Percentiles rank a stretch among this genome's conserved stretches.
phyloP scores from a whole-genome alignment of 805 yeast genomes.

The Tetrapisispora namnaoensis region DNA sequence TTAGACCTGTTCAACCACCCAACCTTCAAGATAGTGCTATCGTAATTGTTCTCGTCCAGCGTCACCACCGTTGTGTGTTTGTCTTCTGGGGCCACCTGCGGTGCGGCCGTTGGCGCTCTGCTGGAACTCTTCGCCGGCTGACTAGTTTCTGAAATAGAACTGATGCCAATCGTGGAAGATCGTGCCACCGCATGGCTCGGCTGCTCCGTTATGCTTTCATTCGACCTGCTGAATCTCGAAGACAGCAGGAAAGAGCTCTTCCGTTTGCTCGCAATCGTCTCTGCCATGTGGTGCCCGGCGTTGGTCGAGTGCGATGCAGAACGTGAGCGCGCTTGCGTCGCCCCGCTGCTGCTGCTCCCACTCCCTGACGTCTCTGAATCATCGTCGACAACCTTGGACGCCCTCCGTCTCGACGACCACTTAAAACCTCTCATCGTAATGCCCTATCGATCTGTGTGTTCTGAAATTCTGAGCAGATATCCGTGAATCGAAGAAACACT shows the following conservation, averaged over 20 bases:
- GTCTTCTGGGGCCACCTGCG: neutral
- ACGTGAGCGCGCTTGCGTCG: neutral
- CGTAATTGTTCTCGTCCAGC: constrained; percentile 29
- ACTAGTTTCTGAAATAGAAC: neutral
- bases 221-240: neutral
- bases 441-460: neutral
- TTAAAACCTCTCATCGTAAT: constrained; percentile 3
- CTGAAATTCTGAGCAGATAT: neutral
- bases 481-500: no score
- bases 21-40: constrained; percentile 34
- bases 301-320: neutral
- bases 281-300: neutral
- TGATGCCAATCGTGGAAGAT: neutral
- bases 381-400: neutral
- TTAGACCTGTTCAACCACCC: constrained; percentile 53
- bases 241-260: constrained; percentile 2
- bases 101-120: neutral
- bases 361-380: neutral
- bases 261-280: neutral
- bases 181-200: neutral
- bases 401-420: constrained; percentile 4
- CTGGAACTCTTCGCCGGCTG: neutral
- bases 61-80: constrained; percentile 2
- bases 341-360: neutral
- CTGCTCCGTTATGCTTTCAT: neutral